phyloP scores from a whole-genome alignment of 306 rosid genomes.

The Morella rubra region DNA sequence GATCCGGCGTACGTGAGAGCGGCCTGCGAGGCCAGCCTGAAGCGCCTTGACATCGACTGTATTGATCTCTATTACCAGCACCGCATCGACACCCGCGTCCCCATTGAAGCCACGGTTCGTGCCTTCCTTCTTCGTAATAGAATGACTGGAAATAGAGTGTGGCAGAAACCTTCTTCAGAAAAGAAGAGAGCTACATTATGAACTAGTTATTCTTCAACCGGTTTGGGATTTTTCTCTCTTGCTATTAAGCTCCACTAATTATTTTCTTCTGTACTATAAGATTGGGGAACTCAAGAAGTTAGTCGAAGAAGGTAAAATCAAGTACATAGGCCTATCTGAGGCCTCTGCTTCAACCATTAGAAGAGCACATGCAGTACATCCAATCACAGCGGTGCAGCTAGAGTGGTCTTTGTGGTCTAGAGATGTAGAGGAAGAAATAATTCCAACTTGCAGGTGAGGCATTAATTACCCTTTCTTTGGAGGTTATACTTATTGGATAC shows the following conservation, averaged over 20 bases:
- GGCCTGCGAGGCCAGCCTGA: constrained; percentile 67
- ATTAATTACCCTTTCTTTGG: background rate
- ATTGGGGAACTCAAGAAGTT: constrained; percentile 65
- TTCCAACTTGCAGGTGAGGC: constrained; percentile 61
- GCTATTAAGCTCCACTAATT: background rate
- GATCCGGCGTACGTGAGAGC: constrained; percentile 67
- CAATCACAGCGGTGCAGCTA: constrained; percentile 60
- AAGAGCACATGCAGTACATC: constrained; percentile 78
- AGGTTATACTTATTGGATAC: background rate
- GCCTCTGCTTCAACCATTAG: constrained; percentile 70
- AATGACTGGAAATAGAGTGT: no score
- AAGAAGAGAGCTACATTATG: no score
- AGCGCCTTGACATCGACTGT: constrained; percentile 49
- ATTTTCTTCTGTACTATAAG: constrained; percentile 23
- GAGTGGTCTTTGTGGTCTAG: constrained; percentile 68
- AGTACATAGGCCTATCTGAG: constrained; percentile 61
- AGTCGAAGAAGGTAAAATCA: constrained; percentile 63
- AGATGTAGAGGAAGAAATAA: constrained; percentile 57
- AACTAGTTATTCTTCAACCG: no score
- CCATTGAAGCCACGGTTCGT: constrained; percentile 72
- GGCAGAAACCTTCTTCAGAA: no score
- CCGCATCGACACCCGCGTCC: constrained; percentile 59
- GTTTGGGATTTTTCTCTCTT: background rate
- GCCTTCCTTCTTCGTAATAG: background rate
- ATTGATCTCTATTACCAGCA: constrained; percentile 82